Evolutionary conservation across 441 rosid species (phyloP).

Genomic region (Populus hybrid): DNA sequence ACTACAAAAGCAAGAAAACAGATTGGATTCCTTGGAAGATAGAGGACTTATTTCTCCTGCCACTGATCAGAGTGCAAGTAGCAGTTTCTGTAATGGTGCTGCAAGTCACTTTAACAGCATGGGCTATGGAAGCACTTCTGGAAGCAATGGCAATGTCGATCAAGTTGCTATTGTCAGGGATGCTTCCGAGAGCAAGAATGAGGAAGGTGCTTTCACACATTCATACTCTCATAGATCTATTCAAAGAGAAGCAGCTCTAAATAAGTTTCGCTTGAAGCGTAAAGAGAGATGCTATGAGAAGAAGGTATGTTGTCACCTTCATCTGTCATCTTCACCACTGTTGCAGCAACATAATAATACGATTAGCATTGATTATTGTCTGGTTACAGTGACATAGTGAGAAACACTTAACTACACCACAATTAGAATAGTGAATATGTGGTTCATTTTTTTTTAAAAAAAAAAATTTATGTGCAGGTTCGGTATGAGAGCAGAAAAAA

Average conservation of each 20-base stretch:
- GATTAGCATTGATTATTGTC: not conserved
- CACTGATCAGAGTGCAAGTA: conserved; percentile 59
- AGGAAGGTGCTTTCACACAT: conserved; percentile 34
- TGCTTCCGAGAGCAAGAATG: conserved; percentile 50
- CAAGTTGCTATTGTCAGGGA: conserved; percentile 24
- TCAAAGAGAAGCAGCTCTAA: conserved; percentile 56
- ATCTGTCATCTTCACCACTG: conserved; percentile 13
- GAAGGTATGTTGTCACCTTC: conserved; percentile 36
- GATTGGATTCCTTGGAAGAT: conserved; percentile 43
- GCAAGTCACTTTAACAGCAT: conserved; percentile 31
- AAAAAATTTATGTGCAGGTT: conserved; percentile 33
- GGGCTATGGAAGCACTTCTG: conserved; percentile 49
- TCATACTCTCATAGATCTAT: conserved; percentile 36
- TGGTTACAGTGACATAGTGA: not conserved
- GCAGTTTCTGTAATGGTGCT: conserved; percentile 58
- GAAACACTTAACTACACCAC: not conserved
- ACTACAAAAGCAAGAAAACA: conserved; percentile 31
- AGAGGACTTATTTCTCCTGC: conserved; percentile 48
- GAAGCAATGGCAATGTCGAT: conserved; percentile 38
- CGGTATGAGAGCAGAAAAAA: conserved; percentile 56
- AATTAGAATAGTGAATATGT: not conserved
- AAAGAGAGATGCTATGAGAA: conserved; percentile 64
- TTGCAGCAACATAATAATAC: not conserved
- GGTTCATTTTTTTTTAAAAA: conserved; percentile 23
- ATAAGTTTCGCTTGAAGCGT: conserved; percentile 58